These are phyloP conservation scores for Cladobotryum protrusum DNA, from an alignment of 2,329 filamentous ascomycete genomes.

Conservation along the genomic window DNA sequence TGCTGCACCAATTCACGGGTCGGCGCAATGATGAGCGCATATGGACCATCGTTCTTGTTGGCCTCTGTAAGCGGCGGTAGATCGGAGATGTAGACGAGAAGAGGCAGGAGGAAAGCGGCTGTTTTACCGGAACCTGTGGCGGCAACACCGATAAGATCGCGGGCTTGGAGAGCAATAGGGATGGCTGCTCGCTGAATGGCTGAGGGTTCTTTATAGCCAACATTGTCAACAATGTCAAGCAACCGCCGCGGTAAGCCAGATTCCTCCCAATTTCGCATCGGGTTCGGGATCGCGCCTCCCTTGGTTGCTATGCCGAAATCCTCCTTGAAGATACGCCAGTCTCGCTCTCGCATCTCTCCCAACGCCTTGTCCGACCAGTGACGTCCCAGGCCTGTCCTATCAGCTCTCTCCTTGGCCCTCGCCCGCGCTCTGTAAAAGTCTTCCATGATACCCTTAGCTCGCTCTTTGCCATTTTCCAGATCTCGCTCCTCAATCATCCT, in stretches of 20 bases:
- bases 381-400: slow-evolving; percentile 72
- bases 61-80: slow-evolving; percentile 76
- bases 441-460: slow-evolving; percentile 75
- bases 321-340: slow-evolving; percentile 99
- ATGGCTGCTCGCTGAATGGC: slow-evolving; percentile 92
- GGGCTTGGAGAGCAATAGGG: slow-evolving; percentile 83
- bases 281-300: slow-evolving; percentile 85
- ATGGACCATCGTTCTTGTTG: slow-evolving; percentile 91
- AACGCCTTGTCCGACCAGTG: slow-evolving; percentile 95
- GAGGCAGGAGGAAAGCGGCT: slow-evolving; percentile 83
- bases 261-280: slow-evolving; percentile 92
- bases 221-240: slow-evolving; percentile 72
- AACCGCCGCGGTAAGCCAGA: slow-evolving; percentile 71
- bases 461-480: slow-evolving; percentile 64
- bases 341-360: slow-evolving; percentile 90
- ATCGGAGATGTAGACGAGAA: slow-evolving; percentile 91
- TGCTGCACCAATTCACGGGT: slow-evolving; percentile 97
- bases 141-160: slow-evolving; percentile 96
- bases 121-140: slow-evolving; percentile 99
- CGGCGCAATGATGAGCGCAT: slow-evolving; percentile 92
- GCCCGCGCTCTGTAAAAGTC: slow-evolving; percentile 61
- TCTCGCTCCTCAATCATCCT: slow-evolving; percentile 70
- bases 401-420: slow-evolving; percentile 64
- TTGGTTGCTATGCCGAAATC: slow-evolving; percentile 96
- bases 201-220: slow-evolving; percentile 87